Conservation (phyloP, 2,329 filamentous ascomycete genomes). For the Torrubiella hemipterigena region DNA sequence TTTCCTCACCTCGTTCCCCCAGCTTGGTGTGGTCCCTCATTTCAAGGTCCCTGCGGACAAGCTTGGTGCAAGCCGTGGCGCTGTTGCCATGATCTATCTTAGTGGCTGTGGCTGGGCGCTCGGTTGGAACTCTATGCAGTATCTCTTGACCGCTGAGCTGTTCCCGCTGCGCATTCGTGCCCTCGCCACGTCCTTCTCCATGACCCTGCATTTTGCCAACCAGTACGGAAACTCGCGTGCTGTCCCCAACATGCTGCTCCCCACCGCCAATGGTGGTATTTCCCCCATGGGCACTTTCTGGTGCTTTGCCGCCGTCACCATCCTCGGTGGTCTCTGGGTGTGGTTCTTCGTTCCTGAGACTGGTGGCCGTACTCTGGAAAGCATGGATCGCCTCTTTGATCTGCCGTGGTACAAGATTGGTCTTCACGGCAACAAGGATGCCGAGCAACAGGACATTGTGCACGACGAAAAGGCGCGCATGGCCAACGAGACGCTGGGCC, state of each 20-base stretch:
- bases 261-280: constrained; percentile 30
- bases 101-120: constrained; percentile 59
- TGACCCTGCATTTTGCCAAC: constrained; percentile 70
- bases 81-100: constrained; percentile 63
- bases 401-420: constrained; percentile 69
- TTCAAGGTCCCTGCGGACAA: constrained; percentile 35
- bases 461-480: constrained; percentile 31
- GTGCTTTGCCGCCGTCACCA: constrained; percentile 59
- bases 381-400: constrained; percentile 60
- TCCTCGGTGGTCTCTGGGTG: constrained; percentile 57
- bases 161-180: constrained; percentile 66
- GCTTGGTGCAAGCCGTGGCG: constrained; percentile 48
- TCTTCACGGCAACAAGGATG: constrained; percentile 37
- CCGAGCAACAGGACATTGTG: constrained; percentile 30
- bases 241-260: constrained; percentile 62
- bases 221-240: constrained; percentile 69
- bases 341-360: constrained; percentile 66
- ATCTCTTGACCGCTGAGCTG: constrained; percentile 65
- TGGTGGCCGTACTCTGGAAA: constrained; percentile 51
- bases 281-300: constrained; percentile 59
- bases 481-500: constrained; percentile 17
- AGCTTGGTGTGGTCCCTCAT: constrained; percentile 35
- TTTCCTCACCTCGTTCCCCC: constrained; percentile 51
- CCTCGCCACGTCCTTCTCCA: constrained; percentile 57
- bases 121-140: constrained; percentile 68